Evolutionary conservation across 345 rosid species (phyloP).

Genomic region (Salix arbutifolia): DNA sequence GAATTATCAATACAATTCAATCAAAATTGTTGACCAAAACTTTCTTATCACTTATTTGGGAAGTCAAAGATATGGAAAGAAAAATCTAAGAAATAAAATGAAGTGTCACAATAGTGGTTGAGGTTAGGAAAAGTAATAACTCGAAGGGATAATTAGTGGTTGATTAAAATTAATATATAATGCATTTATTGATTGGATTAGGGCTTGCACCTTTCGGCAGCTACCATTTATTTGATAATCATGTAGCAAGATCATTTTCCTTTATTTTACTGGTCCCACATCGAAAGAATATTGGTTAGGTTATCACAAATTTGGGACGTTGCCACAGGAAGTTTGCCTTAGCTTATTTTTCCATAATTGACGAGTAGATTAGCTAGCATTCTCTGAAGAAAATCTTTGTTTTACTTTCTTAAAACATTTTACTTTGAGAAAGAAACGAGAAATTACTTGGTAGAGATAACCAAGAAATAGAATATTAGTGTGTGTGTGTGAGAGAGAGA

Average conservation of each 20-base stretch:
- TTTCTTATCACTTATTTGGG: no score
- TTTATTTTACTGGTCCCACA: slow-evolving; percentile 15
- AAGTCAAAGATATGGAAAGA: no score
- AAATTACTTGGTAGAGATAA: background rate
- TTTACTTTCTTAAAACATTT: background rate
- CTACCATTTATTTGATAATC: slow-evolving; percentile 10
- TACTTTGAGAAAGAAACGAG: background rate
- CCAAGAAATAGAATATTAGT: background rate
- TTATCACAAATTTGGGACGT: background rate
- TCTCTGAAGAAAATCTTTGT: background rate
- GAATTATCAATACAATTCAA: no score
- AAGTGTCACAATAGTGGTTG: background rate
- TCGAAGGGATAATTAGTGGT: background rate
- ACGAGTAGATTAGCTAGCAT: background rate
- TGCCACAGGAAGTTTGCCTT: background rate
- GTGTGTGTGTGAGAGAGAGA: no score
- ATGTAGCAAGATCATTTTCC: background rate
- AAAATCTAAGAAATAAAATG: no score
- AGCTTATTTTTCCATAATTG: background rate
- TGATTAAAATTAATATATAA: no score
- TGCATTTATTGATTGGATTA: slow-evolving; percentile 21
- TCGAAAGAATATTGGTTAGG: background rate
- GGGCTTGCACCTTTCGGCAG: slow-evolving; percentile 20
- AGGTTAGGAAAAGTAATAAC: background rate
- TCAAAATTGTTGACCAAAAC: no score